Evolutionary conservation across 495 filamentous ascomycete genomes (phyloP), one percentile per base, ranked within the genome.

Genomic region (Talaromyces thailandensis): DNA sequence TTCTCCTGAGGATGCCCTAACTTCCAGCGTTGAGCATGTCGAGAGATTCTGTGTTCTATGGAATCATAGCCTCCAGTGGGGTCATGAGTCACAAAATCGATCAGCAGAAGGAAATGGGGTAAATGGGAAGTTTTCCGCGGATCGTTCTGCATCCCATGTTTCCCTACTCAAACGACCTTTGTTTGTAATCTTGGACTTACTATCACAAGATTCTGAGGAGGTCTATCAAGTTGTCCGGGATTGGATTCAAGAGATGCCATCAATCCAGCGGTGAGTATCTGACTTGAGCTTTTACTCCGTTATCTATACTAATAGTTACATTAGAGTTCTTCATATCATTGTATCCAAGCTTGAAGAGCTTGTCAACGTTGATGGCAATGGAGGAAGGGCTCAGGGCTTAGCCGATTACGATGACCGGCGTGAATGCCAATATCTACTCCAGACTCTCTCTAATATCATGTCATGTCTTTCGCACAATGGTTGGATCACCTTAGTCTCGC

Each of bases 111-210:
- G 40, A 48, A 26, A 59, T 23, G 5, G 16, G 2, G 18, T 56
- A 37, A 57, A 62, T 57, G 59, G 59, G 26, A 62, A 56, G 28
- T n/a, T 29, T n/a, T 25, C 24, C 24, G 63, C 68, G 53, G 71
- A 67, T 11, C 63, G 69, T 31, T 72, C 68, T 58, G 70, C 68
- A 23, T 80, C 77, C 37, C 72, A 79, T 52, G 73, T 73, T 26
- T 79, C 87, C 4, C 85, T 96, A 77, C 80, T 98, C 51, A 87
- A 89, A 6, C 83, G 92, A 18, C 93, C 93, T 1, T 70, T 96
- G 32, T 88, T 96, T 61, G 75, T 96, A 31, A 81, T 95, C 63
- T 79, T 98, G 35, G 93, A 98, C 70, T 82, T 88, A 11, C 77
- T 96, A 0, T 72, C 80, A 23, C 88, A 93, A 58, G 88, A 88